phyloP scores from a whole-genome alignment of 2,329 filamentous ascomycete genomes.

The Fusarium lyarnte region DNA sequence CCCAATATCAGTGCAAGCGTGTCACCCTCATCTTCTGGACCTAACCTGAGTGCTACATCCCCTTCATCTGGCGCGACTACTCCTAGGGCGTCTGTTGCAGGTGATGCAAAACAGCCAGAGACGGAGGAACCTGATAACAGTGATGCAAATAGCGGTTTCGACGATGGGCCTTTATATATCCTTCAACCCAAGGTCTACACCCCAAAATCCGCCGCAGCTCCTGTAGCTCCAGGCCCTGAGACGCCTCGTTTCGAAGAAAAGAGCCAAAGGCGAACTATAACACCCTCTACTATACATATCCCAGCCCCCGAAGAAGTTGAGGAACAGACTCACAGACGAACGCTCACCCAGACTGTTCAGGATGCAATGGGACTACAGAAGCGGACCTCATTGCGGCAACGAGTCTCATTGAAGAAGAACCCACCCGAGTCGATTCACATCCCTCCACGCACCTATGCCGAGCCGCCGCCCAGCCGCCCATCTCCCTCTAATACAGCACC shows the following conservation, averaged over 20 bases:
- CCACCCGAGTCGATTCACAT: slow-evolving; percentile 65
- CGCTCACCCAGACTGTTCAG: slow-evolving; percentile 32
- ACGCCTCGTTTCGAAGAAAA: slow-evolving; percentile 15
- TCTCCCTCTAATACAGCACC: slow-evolving; percentile 48
- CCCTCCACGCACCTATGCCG: slow-evolving; percentile 49
- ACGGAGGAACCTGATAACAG: slow-evolving; percentile 17
- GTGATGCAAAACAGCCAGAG: slow-evolving; percentile 8
- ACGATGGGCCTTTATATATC: slow-evolving; percentile 59
- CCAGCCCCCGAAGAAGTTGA: slow-evolving; percentile 27
- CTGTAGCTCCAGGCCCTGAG: slow-evolving; percentile 49
- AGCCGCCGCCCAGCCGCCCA: slow-evolving; percentile 39
- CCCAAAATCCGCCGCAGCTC: slow-evolving; percentile 61
- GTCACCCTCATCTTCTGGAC: slow-evolving; percentile 26
- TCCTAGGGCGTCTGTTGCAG: slow-evolving; percentile 15
- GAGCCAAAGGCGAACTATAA: slow-evolving; percentile 29
- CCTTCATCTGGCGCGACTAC: slow-evolving; percentile 18
- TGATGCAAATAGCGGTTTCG: slow-evolving; percentile 17
- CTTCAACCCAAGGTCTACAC: slow-evolving; percentile 68
- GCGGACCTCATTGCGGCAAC: slow-evolving; percentile 61
- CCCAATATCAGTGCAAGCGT: slow-evolving; percentile 21
- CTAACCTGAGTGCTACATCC: neutral
- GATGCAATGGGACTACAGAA: slow-evolving; percentile 44
- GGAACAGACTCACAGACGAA: slow-evolving; percentile 20
- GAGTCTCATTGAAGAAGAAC: slow-evolving; percentile 63
- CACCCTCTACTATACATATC: slow-evolving; percentile 15